Percentiles rank a stretch among this genome's conserved stretches.
phyloP scores from a whole-genome alignment of 2,329 filamentous ascomycete species.

The Polychaeton citri region DNA sequence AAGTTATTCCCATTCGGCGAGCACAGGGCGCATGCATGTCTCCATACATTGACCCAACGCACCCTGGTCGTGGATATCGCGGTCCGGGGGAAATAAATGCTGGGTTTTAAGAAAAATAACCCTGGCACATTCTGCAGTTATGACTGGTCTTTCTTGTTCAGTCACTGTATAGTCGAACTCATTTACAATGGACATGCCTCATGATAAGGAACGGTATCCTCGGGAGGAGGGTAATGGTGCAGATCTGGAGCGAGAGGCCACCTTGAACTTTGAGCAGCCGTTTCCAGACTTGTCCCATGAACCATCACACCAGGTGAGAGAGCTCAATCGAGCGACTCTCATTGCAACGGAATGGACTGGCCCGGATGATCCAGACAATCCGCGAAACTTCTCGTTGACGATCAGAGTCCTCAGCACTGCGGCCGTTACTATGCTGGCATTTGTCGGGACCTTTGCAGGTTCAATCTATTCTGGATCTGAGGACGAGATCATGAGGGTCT shows the following conservation, averaged over 20 bases:
- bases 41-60: too few species aligned
- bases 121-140: too few species aligned
- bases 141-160: neutral
- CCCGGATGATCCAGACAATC: slow-evolving; percentile 16
- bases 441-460: slow-evolving; percentile 19
- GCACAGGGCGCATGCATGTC: neutral
- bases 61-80: too few species aligned
- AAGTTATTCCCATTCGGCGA: neutral
- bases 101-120: too few species aligned
- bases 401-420: slow-evolving; percentile 12
- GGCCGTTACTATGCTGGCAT: slow-evolving; percentile 15
- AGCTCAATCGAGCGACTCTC: slow-evolving; percentile 1
- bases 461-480: slow-evolving; percentile 18
- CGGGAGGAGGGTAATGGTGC: neutral
- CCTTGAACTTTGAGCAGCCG: neutral
- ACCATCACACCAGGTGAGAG: neutral
- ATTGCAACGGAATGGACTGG: slow-evolving; percentile 16
- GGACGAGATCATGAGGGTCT: slow-evolving; percentile 11
- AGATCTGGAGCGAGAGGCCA: neutral
- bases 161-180: neutral
- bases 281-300: neutral
- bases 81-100: too few species aligned
- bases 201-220: neutral
- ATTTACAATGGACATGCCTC: neutral
- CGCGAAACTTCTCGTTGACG: slow-evolving; percentile 16